Evolutionary conservation across 371 early-diverging fungal genomes (phyloP).

Genomic region (Mucor irregularis): DNA sequence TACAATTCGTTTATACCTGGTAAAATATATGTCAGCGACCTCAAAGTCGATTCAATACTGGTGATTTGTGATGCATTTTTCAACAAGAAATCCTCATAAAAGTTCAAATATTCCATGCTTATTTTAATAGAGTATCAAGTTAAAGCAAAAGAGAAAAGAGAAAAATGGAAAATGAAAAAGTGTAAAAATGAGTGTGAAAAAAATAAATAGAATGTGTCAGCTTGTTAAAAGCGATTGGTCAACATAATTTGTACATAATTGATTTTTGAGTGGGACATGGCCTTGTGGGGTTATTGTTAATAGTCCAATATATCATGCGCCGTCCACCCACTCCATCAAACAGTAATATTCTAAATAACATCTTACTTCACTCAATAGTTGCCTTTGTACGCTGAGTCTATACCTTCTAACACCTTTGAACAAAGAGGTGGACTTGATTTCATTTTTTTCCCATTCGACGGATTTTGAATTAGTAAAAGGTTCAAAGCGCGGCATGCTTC

Average conservation of each 20-base stretch:
- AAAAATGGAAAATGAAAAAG: neutral
- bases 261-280: neutral
- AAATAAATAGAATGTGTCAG: constrained; percentile 17
- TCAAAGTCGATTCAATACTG: constrained; percentile 83
- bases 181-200: constrained; percentile 8
- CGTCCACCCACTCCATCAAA: no score
- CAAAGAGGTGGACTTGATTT: no score
- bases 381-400: no score
- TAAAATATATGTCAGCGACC: constrained; percentile 88
- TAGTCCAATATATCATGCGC: no score
- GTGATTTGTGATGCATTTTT: constrained; percentile 87
- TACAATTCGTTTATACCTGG: constrained; percentile 84
- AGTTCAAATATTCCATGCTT: constrained; percentile 52
- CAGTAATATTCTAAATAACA: no score
- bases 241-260: neutral
- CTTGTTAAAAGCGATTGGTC: constrained; percentile 6
- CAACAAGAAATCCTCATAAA: constrained; percentile 81
- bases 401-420: no score
- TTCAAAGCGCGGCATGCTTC: no score
- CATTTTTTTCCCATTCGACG: no score
- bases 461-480: no score
- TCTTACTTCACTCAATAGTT: no score
- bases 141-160: constrained; percentile 6
- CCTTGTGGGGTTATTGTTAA: no score
- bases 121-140: neutral